A percentile compares a stretch with the other conserved stretches of the same genome.
Conservation (phyloP, 169 alveolate species). For the Cryptosporidium muris region DNA sequence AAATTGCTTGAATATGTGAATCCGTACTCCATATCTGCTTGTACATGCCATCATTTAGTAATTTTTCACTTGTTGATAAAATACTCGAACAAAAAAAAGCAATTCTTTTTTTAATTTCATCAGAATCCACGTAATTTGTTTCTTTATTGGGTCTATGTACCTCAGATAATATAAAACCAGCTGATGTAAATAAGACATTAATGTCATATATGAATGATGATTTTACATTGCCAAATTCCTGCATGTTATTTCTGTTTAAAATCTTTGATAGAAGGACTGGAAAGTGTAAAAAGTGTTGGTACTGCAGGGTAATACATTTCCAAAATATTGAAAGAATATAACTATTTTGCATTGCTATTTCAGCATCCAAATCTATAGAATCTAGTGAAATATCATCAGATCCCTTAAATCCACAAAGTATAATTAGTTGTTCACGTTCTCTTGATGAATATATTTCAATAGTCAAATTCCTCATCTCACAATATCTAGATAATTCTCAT, state of each 20-base stretch:
- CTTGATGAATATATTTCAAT: conserved; percentile 31
- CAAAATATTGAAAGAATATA: conserved; percentile 32
- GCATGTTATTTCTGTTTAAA: neutral
- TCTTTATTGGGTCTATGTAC: conserved; percentile 1
- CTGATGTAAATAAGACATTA: conserved; percentile 26
- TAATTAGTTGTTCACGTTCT: conserved; percentile 26
- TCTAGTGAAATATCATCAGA: neutral
- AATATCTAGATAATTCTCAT: neutral
- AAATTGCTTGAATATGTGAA: conserved; percentile 20
- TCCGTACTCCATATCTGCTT: conserved; percentile 37
- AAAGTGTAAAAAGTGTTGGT: conserved; percentile 14
- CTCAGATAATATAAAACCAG: conserved; percentile 31
- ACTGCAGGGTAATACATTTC: conserved; percentile 59
- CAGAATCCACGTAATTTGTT: conserved; percentile 6
- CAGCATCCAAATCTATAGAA: neutral
- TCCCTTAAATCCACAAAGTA: conserved; percentile 20
- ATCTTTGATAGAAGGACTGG: conserved; percentile 6
- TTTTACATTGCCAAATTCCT: conserved; percentile 10
- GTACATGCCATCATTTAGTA: conserved; percentile 26
- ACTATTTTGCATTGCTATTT: neutral
- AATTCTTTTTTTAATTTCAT: conserved; percentile 13
- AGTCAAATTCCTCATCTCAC: neutral
- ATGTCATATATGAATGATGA: conserved; percentile 30
- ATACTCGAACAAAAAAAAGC: conserved; percentile 13
- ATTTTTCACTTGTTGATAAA: conserved; percentile 57